Evolutionary conservation across 495 filamentous ascomycete species (phyloP), one percentile per base, ranked within the genome.

Genomic region (Talaromyces adpressus): DNA sequence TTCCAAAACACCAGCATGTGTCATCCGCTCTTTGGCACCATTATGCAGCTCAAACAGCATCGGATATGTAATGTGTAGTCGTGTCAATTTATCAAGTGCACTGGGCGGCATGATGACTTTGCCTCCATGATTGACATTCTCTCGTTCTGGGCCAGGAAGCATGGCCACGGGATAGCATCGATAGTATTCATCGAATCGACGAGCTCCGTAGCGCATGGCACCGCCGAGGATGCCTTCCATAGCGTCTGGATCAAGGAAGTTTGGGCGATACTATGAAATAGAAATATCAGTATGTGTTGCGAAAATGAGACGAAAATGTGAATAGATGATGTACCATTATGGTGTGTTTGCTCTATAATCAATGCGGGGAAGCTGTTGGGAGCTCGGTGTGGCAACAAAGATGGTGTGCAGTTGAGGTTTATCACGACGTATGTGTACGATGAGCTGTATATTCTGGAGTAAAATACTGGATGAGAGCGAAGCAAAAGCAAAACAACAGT

Each of bases 31-130:
- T 70, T 86, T 88, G 20, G 87, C 83, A 4, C 93, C 92, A 73
- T 98, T 98, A 62, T 88, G 86, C 32, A 98, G 81, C 83, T 98
- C 92, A 72, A 98, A 93, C 63, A 98, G 83, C 84, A 98, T 95
- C 0, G 94, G 94, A 78, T 97, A 98, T 65, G 94, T 92, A 64
- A 98, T 95, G 74, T 98, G 94, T n/a, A 98, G 80, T 66, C 91
- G 81, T 1, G 93, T 95, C 64, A 98, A 87, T 73, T 96, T 98
- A 77, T 98, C 93, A 20, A 98, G 83, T 11, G 94, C 93, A 36
- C 91, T 96, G 2, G 95, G 91, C 16, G 94, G 95, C 71, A 98
- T 87, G 69, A 98, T 89, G 67, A 98, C 92, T 78, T 98, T 98
- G 76, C 93, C 94, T 63, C 94, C 94, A 72, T 93, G 92, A 79